Evolutionary conservation across 805 yeast genomes (phyloP).

Genomic region (Hanseniaspora clermontiae): DNA sequence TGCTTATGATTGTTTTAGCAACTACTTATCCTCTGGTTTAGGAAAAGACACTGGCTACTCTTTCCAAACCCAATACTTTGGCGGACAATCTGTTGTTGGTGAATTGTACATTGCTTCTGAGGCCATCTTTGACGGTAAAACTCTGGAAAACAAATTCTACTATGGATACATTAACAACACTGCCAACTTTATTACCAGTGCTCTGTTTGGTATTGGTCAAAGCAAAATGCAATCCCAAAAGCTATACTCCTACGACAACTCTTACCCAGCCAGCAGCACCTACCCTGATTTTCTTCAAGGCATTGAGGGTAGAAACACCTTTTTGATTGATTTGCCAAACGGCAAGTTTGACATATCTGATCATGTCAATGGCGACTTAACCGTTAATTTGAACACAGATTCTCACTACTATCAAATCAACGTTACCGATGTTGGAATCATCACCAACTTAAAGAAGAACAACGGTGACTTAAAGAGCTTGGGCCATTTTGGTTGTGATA

Average conservation of each 20-base stretch:
- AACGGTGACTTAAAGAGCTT: neutral
- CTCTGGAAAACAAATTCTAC: neutral
- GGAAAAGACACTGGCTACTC: conserved; percentile 22
- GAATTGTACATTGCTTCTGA: neutral
- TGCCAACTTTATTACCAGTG: neutral
- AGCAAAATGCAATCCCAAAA: conserved; percentile 3
- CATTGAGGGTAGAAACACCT: neutral
- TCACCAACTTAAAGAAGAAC: neutral
- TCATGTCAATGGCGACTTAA: neutral
- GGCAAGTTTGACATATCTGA: neutral
- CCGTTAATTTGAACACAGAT: conserved; percentile 2
- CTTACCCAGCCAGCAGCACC: neutral
- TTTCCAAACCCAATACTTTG: conserved; percentile 16
- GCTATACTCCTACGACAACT: conserved; percentile 1
- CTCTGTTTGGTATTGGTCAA: conserved; percentile 1
- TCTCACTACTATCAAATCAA: conserved; percentile 1
- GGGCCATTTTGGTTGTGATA: too few species aligned
- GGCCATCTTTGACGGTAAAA: neutral
- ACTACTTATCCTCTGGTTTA: conserved; percentile 29
- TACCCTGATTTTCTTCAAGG: neutral
- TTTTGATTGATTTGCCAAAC: neutral
- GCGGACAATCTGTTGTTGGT: conserved; percentile 5
- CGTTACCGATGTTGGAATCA: neutral
- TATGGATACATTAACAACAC: neutral
- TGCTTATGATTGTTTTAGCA: conserved; percentile 12